phyloP scores from a whole-genome alignment of 139 green algal species.

The Helicosporidium sp. region DNA sequence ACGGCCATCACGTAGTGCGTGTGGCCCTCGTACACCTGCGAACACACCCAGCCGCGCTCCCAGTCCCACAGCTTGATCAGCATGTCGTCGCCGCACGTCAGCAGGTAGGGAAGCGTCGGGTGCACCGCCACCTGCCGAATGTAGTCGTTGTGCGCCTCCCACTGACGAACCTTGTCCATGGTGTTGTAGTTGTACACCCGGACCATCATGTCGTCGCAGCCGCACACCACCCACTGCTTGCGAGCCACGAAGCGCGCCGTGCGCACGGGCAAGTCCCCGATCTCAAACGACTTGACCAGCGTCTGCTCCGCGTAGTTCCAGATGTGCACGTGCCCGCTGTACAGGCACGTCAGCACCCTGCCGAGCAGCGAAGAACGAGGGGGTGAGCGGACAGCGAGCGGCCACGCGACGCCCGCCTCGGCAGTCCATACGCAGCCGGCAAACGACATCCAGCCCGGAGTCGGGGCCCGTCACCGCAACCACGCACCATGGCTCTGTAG shows the following conservation, averaged over 20 bases:
- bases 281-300: conserved; percentile 95
- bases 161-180: conserved; percentile 88
- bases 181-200: conserved; percentile 99
- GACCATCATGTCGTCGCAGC: conserved; percentile 92
- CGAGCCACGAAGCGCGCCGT: conserved; percentile 86
- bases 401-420: no score
- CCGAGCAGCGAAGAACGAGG: no score
- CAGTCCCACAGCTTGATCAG: conserved; percentile 99
- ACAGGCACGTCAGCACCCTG: conserved; percentile 86
- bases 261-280: conserved; percentile 85
- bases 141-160: conserved; percentile 97
- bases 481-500: conserved; percentile 86
- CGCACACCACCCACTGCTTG: conserved; percentile 91
- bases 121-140: conserved; percentile 87
- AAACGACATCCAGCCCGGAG: no score
- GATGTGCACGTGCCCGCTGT: conserved; percentile 91
- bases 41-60: conserved; percentile 81
- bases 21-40: conserved; percentile 94
- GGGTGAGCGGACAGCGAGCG: no score
- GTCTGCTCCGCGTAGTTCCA: conserved; percentile 81
- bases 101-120: conserved; percentile 73
- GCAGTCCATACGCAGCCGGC: no score
- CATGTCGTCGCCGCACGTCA: conserved; percentile 94
- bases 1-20: conserved; percentile 98
- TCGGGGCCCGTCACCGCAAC: no score